Evolutionary conservation across 2,329 filamentous ascomycete genomes (phyloP).

Genomic region (Myriosclerotinia duriaeana): DNA sequence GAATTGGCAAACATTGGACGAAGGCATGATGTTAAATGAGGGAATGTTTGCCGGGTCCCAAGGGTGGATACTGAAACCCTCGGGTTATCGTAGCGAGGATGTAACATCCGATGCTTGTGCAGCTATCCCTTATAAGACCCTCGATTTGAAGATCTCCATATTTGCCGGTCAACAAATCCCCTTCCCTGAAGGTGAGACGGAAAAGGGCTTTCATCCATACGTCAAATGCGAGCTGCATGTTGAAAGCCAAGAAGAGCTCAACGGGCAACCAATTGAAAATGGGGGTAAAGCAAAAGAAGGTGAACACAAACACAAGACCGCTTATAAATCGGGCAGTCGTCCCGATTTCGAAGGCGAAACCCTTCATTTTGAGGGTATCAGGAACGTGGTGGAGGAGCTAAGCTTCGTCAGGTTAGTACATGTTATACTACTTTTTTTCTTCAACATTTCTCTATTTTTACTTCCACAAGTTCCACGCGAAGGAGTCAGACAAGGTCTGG

Average conservation of each 20-base stretch:
- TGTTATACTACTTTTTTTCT: constrained; percentile 24
- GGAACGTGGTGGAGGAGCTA: constrained; percentile 64
- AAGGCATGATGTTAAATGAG: constrained; percentile 94
- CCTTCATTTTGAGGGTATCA: constrained; percentile 59
- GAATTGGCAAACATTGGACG: constrained; percentile 90
- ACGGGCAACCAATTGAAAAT: constrained; percentile 43
- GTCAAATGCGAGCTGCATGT: constrained; percentile 81
- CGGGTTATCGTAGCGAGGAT: constrained; percentile 59
- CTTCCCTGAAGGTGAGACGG: constrained; percentile 55
- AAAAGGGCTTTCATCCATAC: constrained; percentile 62
- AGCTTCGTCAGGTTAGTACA: constrained; percentile 68
- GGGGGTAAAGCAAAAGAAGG: constrained; percentile 54
- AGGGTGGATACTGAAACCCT: constrained; percentile 84
- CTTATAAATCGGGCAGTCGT: constrained; percentile 56
- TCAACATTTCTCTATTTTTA: constrained; percentile 17
- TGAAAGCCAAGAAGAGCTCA: constrained; percentile 54
- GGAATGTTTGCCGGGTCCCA: constrained; percentile 81
- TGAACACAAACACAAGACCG: constrained; percentile 60
- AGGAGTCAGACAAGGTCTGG: constrained; percentile 5
- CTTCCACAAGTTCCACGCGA: background rate
- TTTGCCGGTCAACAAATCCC: constrained; percentile 76
- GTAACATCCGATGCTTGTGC: constrained; percentile 35
- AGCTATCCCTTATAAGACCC: constrained; percentile 47
- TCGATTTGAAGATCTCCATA: constrained; percentile 71
- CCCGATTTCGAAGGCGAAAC: constrained; percentile 61